phyloP scores from a whole-genome alignment of 306 rosid genomes.

The Bauhinia variegata region DNA sequence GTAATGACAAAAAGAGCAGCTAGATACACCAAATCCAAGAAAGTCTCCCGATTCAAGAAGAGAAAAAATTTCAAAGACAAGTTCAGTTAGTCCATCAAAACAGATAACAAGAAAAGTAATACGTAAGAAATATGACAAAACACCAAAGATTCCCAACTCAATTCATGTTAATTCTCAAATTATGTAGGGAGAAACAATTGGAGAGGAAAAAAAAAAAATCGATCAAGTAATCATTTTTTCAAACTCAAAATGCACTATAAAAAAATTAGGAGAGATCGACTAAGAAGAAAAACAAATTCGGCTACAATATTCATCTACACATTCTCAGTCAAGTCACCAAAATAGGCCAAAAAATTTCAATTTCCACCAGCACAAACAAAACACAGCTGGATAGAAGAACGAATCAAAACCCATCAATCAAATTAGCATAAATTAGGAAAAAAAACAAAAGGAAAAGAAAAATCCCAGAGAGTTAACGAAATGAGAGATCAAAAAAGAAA shows the following conservation, averaged over 20 bases:
- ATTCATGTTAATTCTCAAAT: constrained; percentile 21
- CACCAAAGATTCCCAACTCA: constrained; percentile 15
- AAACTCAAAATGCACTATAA: constrained; percentile 23
- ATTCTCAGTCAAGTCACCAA: neutral
- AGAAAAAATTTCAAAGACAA: neutral
- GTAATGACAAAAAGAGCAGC: neutral
- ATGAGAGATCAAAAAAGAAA: constrained; percentile 45
- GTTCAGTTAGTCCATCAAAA: constrained; percentile 4
- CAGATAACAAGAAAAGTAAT: constrained; percentile 1
- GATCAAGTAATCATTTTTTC: neutral
- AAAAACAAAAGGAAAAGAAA: neutral
- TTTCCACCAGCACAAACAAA: constrained; percentile 1
- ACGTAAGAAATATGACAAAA: constrained; percentile 22
- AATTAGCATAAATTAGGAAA: neutral
- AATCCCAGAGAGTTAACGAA: neutral
- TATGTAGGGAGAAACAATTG: neutral
- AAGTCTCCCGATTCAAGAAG: constrained; percentile 1
- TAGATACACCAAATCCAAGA: constrained; percentile 12
- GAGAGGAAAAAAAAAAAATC: neutral
- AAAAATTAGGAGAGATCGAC: neutral
- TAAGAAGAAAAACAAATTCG: neutral
- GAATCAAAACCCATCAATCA: constrained; percentile 28
- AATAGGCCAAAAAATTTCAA: neutral
- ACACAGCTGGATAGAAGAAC: constrained; percentile 9
- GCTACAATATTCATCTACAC: neutral